A percentile compares a stretch with the other conserved stretches of the same genome.
Evolutionary conservation across 305 asterid species (phyloP).

Genomic region (Caryopteris hybrid): DNA sequence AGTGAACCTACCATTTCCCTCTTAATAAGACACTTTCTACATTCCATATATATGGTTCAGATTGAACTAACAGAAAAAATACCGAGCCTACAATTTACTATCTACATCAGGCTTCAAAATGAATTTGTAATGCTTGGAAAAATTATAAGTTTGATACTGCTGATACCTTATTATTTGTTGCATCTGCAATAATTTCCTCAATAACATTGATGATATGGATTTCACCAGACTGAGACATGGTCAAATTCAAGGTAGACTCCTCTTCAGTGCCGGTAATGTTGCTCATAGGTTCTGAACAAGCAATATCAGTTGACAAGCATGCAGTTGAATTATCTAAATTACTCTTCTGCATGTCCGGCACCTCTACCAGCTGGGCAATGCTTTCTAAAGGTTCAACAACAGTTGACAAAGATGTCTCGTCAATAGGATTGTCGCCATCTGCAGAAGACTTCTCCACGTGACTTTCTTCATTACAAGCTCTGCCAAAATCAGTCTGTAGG

Average conservation of each 20-base stretch:
- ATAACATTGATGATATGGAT: constrained; percentile 51
- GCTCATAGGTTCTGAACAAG: constrained; percentile 17
- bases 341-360: constrained; percentile 21
- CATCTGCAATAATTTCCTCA: constrained; percentile 62
- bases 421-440: constrained; percentile 5
- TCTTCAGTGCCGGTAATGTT: constrained; percentile 24
- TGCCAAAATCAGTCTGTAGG: not conserved
- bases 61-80: no score
- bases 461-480: constrained; percentile 10
- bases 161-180: constrained; percentile 73
- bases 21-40: no score
- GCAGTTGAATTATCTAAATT: constrained; percentile 24
- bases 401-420: constrained; percentile 8
- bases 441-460: constrained; percentile 10
- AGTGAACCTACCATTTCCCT: not conserved
- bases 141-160: not conserved
- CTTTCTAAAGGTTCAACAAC: constrained; percentile 15
- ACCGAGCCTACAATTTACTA: no score
- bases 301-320: constrained; percentile 16
- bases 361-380: constrained; percentile 24
- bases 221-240: constrained; percentile 51
- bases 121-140: not conserved
- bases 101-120: not conserved
- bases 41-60: no score
- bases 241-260: constrained; percentile 23